Evolutionary conservation across 2,329 filamentous ascomycete genomes (phyloP), one percentile per base, ranked within the genome.

Genomic region (Aspergillus ruber): DNA sequence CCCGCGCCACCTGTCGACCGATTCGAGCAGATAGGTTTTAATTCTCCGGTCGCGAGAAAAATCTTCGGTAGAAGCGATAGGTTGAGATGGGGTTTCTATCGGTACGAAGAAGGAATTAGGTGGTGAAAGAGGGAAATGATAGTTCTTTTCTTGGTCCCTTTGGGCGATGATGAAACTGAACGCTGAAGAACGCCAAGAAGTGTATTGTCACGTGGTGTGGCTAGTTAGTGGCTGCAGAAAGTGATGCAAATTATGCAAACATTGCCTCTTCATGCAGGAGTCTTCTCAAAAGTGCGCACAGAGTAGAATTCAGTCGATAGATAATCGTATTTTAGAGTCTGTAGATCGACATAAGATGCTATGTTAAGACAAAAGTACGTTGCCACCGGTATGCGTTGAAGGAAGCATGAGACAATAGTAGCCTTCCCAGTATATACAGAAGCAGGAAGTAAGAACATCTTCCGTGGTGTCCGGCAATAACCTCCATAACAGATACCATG

Each of bases 91-190:
- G 12, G 40, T 6, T 9, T 42, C 7, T n/a, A 15, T 3, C 20
- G 7, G 8, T 23, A 41, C 20, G 20, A n/a, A 12, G 18, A 6
- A n/a, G 7, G 2, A 21, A 12, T 41, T 21, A 18, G 33, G n/a
- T 36, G 33, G 33, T n/a, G 13, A 23, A 20, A 21, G 39, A 21
- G 20, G 6, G 17, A 25, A n/a, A 25, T 2, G 39, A 18, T 18
- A 13, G 13, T 21, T 15, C n/a, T 36, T 18, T 36, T 41, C 18
- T 25, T 25, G 15, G 39, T 23, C 17, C 20, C 39, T 21, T 41
- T 42, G 23, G 21, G 40, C 44, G 36, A 45, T 45, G 44, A 45
- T 45, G 43, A 39, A 45, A 45, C 23, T 36, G 33, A 36, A 13
- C 25, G 42, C 27, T 38, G 35, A 18, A 33, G 27, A 29, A 25